Evolutionary conservation across 345 rosid genomes (phyloP), one percentile per base, ranked within the genome.

Genomic region (Populus pruinosa): DNA sequence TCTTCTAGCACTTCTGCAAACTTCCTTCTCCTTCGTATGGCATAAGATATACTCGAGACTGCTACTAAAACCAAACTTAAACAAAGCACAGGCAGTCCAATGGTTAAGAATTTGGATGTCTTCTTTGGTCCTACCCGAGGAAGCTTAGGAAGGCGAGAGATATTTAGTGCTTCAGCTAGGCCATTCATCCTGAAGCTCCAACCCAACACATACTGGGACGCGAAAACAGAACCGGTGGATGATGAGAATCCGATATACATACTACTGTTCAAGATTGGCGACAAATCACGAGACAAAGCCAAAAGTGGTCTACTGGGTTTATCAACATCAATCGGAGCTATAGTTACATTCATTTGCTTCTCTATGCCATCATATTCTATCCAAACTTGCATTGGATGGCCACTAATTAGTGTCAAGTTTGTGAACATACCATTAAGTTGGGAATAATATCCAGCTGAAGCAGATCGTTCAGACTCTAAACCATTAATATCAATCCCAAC

Each of bases 161-260:
- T 61, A 33, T 29, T 56, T 43, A 93, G 79, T 35, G 82, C 75
- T 16, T 82, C 79, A 20, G 93, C 91, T 50, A 84, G 68, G 0
- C 78, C 89, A 43, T 88, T 88, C 23, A 85, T 72, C 43, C 27
- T 84, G 41, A 38, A 38, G 41, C 41, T 38, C 41, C 41, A 38
- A 8, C 41, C 9, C 10, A 38, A 38, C 41, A 93, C 65, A 69
- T 78, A 91, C 74, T 91, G 93, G 63, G 82, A 84, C 5, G 84
- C 56, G 7, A 77, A 11, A 17, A 85, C 70, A 0, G 87, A 73
- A 8, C 95, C 88, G 0, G 94, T 88, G 1, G 97, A 71, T 1
- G 97, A 86, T 8, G 93, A 93, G 81, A 93, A 91, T 8, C 97
- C 98, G 21, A 93, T 89, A 53, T 49, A 89, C 92, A 90, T 88